Base-by-base conservation (phyloP, 164 flowering plant species). In the Chloranthus sessilifolius region DNA sequence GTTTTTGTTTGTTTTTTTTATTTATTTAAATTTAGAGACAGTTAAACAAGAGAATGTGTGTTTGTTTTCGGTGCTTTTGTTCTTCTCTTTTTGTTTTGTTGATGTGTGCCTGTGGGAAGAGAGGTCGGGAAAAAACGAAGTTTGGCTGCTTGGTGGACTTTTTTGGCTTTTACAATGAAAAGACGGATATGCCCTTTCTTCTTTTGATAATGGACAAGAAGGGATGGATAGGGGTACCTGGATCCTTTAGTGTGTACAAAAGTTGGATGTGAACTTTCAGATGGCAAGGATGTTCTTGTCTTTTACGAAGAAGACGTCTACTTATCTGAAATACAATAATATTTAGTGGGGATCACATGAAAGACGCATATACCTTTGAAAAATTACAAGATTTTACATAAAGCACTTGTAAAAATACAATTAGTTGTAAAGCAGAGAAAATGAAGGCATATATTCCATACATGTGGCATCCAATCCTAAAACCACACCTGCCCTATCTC, bases 111-210 rank as follows among this genome's bases (percentile, higher is more conserved):
- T n/a, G n/a, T n/a, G n/a, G n/a, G n/a, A n/a, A n/a, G n/a, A n/a
- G n/a, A n/a, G n/a, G n/a, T n/a, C n/a, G n/a, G n/a, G n/a, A 17
- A 58, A 58, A 58, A 57, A 10, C 51, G 45, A 52, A 51, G 50
- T 59, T 70, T 45, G 63, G 65, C 57, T 53, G 61, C 6, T 52
- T 52, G 48, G 30, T 29, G 43, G 17, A 28, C 15, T 7, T 11
- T 49, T 52, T 17, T 12, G 23, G 2, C 17, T 52, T 35, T 38
- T 30, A 22, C 11, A 1, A 3, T 9, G 4, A 27, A 52, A 42
- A 11, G 66, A 61, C 66, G 53, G 49, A 59, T 52, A 42, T 57
- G 52, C 59, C 62, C 62, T n/a, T n/a, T n/a, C n/a, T n/a, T n/a
- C n/a, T n/a, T n/a, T n/a, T n/a, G n/a, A n/a, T n/a, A n/a, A n/a